Evolutionary conservation across 108 stramenopile species (phyloP).

Genomic region (Pseudonitzschia multistriata): DNA sequence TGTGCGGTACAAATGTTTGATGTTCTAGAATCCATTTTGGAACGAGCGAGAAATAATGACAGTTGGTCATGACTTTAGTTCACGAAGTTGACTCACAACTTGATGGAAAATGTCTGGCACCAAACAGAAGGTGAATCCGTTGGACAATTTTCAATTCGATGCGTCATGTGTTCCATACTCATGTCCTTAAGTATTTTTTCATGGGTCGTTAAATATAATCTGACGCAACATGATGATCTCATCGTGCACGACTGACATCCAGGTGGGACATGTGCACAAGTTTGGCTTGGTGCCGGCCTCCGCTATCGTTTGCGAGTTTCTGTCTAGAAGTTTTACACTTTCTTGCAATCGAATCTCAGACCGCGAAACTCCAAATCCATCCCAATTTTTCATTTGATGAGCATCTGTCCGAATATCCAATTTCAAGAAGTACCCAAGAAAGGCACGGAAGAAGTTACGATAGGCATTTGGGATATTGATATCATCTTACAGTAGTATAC

Average conservation of each 20-base stretch:
- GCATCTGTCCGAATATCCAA: not conserved
- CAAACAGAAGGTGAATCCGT: not conserved
- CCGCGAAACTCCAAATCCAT: not conserved
- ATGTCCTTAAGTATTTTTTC: not conserved
- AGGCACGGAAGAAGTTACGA: not conserved
- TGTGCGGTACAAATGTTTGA: too few species aligned
- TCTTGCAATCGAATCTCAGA: not conserved
- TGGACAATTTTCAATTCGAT: not conserved
- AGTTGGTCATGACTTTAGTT: not conserved
- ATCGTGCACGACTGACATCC: not conserved
- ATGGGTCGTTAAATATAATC: not conserved
- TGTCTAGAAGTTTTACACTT: not conserved
- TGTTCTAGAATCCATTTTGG: too few species aligned
- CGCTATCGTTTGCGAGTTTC: not conserved
- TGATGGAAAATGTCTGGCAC: not conserved
- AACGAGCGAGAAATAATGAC: not conserved
- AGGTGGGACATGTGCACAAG: too few species aligned
- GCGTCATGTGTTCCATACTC: not conserved
- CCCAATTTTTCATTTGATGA: not conserved
- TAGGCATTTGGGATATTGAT: too few species aligned
- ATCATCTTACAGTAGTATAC: too few species aligned
- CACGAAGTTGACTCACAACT: not conserved
- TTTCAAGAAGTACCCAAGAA: not conserved
- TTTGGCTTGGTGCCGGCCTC: not conserved
- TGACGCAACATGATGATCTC: not conserved